phyloP scores from a whole-genome alignment of 805 yeast species.

The Zygoascus bituminiphila region DNA sequence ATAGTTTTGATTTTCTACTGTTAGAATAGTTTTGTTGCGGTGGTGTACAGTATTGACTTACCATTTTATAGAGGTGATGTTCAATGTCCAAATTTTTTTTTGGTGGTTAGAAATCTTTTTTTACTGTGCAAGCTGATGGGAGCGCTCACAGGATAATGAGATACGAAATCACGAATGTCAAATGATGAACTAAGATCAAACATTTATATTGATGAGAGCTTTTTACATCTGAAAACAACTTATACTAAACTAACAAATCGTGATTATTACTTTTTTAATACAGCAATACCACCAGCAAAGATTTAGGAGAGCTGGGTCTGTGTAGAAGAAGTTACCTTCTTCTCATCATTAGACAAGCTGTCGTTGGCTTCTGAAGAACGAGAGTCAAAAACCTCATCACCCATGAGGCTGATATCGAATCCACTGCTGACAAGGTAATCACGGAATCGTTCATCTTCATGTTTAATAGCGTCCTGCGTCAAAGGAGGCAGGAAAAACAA shows the following conservation, averaged over 20 bases:
- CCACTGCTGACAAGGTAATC: constrained; percentile 61
- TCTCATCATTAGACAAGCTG: neutral
- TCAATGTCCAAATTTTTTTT: neutral
- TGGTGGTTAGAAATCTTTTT: neutral
- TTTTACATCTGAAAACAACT: too few species aligned
- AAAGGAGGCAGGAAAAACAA: constrained; percentile 69
- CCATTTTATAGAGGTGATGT: neutral
- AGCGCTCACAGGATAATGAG: too few species aligned
- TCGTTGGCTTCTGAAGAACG: neutral
- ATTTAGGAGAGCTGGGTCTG: too few species aligned
- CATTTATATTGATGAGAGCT: too few species aligned
- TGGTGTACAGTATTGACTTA: neutral
- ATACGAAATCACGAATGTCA: too few species aligned
- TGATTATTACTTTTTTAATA: neutral
- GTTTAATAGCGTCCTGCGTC: constrained; percentile 72
- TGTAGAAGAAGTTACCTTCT: too few species aligned
- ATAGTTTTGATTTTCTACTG: constrained; percentile 74
- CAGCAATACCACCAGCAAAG: too few species aligned
- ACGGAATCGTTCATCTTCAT: constrained; percentile 67
- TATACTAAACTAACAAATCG: neutral
- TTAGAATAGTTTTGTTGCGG: neutral
- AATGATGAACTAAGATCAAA: too few species aligned
- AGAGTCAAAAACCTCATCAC: constrained; percentile 21
- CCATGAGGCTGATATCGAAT: constrained; percentile 58
- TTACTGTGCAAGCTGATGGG: too few species aligned